Conservation (phyloP, 148 eudicot species). For the Vaccinium darrowii region DNA sequence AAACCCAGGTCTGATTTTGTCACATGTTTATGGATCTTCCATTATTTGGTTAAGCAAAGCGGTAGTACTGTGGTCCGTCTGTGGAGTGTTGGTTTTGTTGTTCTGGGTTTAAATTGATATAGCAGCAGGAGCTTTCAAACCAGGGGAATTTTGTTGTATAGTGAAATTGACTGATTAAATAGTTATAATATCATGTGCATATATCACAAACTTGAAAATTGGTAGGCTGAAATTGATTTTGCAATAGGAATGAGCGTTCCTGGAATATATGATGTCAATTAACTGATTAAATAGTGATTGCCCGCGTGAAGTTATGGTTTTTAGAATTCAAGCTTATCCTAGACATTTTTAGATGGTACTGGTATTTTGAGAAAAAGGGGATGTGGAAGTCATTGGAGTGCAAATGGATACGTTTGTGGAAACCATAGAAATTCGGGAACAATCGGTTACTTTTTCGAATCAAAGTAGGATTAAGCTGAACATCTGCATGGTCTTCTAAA, state of each 20-base stretch:
- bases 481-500: background rate
- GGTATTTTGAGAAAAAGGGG: no score
- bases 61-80: background rate
- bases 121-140: background rate
- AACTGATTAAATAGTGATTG: background rate
- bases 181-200: background rate
- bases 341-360: no score
- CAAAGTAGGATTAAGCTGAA: background rate
- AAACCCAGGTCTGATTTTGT: constrained; percentile 50
- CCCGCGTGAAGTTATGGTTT: no score
- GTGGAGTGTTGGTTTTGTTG: background rate
- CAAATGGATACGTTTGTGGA: no score
- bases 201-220: background rate
- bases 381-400: no score
- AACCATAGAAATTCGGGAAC: no score
- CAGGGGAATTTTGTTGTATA: background rate
- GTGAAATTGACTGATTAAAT: background rate
- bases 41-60: background rate
- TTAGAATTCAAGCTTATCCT: no score
- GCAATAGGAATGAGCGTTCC: background rate
- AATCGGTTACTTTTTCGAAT: no score
- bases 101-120: background rate
- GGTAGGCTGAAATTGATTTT: background rate
- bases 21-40: background rate
- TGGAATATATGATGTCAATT: background rate